Evolutionary conservation across 2,329 filamentous ascomycete genomes (phyloP).

Genomic region (Calonectria pseudoreteaudii): DNA sequence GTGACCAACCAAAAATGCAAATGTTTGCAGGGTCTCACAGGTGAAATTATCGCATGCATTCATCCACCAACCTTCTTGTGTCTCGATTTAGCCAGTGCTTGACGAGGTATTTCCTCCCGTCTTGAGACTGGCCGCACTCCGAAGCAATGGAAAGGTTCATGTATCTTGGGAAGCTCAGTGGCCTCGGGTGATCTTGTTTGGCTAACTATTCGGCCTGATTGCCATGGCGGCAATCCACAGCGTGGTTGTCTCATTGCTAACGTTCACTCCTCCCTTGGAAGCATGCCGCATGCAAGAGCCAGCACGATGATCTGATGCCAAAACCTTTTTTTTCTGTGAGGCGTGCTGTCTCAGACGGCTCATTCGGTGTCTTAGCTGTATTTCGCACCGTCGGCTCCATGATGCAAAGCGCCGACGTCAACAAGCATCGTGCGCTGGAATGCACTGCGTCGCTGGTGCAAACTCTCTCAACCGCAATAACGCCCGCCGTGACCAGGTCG

Average conservation of each 20-base stretch:
- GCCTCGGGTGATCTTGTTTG: no score
- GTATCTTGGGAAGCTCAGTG: background rate
- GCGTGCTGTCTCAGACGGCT: background rate
- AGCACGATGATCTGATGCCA: background rate
- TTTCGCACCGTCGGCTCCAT: background rate
- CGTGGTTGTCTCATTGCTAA: background rate
- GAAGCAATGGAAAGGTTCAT: background rate
- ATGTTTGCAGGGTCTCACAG: background rate
- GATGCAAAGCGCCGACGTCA: background rate
- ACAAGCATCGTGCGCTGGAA: constrained; percentile 4
- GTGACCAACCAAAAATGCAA: background rate
- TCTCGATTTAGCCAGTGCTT: background rate
- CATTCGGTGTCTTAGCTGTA: background rate
- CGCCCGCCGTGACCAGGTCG: background rate
- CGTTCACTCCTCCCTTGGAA: no score
- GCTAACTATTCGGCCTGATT: no score
- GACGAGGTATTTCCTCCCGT: background rate
- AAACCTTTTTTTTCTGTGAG: background rate
- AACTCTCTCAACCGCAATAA: constrained; percentile 2
- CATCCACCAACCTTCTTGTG: background rate
- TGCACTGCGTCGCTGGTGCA: constrained; percentile 4
- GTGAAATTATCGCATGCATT: background rate
- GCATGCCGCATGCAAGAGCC: background rate
- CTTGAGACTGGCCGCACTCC: background rate
- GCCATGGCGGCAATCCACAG: background rate